A percentile compares a stretch with the other conserved stretches of the same genome.
Evolutionary conservation across 2,329 filamentous ascomycete genomes (phyloP).

Genomic region (Aspergillus fijiensis): DNA sequence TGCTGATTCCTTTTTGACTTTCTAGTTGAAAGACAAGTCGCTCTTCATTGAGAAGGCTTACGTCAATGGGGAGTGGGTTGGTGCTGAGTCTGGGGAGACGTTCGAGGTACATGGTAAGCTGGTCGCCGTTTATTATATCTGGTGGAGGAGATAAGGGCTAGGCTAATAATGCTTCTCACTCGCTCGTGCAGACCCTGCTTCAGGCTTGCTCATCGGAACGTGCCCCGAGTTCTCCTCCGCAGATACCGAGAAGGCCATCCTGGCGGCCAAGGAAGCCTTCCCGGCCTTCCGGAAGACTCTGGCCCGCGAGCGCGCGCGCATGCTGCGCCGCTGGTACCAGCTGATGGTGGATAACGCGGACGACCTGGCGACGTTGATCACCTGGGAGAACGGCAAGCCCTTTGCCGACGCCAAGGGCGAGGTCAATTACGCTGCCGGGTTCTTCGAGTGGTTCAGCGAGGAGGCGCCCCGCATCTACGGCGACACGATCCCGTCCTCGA

Average conservation of each 20-base stretch:
- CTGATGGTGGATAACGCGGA: conserved; percentile 65
- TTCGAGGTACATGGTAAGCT: conserved; percentile 74
- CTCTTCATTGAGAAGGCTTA: conserved; percentile 83
- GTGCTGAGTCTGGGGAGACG: conserved; percentile 81
- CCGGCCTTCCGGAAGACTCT: conserved; percentile 61
- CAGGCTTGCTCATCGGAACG: conserved; percentile 75
- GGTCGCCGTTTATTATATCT: no score
- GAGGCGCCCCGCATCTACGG: conserved; percentile 60
- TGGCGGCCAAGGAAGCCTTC: conserved; percentile 73
- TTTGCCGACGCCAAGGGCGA: conserved; percentile 61
- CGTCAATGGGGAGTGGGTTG: conserved; percentile 90
- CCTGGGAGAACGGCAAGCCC: conserved; percentile 70
- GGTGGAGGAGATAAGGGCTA: neutral
- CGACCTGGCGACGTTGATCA: conserved; percentile 65
- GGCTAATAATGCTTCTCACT: neutral
- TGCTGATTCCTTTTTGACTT: neutral
- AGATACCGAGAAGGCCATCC: conserved; percentile 79
- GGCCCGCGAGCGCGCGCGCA: conserved; percentile 58
- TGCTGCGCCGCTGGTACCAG: conserved; percentile 67
- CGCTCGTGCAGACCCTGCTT: conserved; percentile 67
- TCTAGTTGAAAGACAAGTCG: conserved; percentile 71
- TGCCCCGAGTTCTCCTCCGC: conserved; percentile 75
- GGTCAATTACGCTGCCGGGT: conserved; percentile 58
- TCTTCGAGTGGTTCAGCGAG: conserved; percentile 64
- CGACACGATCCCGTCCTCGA: conserved; percentile 60